Evolutionary conservation across 75 land plant genomes (phyloP).

Genomic region (Gnetum montanum): DNA sequence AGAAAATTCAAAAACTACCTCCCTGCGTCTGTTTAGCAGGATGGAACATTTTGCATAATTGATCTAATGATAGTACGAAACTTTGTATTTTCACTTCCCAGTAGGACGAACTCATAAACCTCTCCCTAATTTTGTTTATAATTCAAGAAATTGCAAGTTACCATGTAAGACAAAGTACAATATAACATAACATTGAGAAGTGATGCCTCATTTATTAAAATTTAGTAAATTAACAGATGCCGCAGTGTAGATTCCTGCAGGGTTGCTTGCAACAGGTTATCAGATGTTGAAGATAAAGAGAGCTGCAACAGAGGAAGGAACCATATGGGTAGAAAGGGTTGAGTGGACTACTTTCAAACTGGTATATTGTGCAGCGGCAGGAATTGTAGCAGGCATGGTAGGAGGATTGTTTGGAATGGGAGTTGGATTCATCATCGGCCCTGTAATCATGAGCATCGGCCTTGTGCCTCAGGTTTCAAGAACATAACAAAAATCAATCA

Average conservation of each 20-base stretch:
- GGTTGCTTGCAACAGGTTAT: constrained; percentile 17
- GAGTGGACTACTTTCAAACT: constrained; percentile 17
- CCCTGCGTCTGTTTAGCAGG: too few species aligned
- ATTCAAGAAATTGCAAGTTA: too few species aligned
- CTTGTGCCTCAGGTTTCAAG: constrained; percentile 34
- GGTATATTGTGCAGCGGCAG: constrained; percentile 17
- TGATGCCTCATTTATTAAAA: background rate
- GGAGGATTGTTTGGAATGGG: constrained; percentile 71
- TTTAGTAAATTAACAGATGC: background rate
- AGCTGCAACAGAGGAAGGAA: constrained; percentile 21
- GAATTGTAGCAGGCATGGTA: constrained; percentile 41
- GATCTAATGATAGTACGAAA: too few species aligned
- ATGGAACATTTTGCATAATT: too few species aligned
- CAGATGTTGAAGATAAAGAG: constrained; percentile 25
- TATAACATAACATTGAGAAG: background rate
- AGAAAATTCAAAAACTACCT: too few species aligned
- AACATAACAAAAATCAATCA: too few species aligned
- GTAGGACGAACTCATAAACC: too few species aligned
- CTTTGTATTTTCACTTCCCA: too few species aligned
- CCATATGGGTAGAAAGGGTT: constrained; percentile 14
- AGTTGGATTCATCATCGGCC: constrained; percentile 53
- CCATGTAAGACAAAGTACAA: too few species aligned
- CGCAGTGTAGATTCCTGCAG: constrained; percentile 28
- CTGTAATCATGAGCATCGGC: constrained; percentile 47
- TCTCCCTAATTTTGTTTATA: too few species aligned